Evolutionary conservation across 2,329 filamentous ascomycete species (phyloP), one percentile per base, ranked within the genome.

Genomic region (Shiraia bambusicola): DNA sequence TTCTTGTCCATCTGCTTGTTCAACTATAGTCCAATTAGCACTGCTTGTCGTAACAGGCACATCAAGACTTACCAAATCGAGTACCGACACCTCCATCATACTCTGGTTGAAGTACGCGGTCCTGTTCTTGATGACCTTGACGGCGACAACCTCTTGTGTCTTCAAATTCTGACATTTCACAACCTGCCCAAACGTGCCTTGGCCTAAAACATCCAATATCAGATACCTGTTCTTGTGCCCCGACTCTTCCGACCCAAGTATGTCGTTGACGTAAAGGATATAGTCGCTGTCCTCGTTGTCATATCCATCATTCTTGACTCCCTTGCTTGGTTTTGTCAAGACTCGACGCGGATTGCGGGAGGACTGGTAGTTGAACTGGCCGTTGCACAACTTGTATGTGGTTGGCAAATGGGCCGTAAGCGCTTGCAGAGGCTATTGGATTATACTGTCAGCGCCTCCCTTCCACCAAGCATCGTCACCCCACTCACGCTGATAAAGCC

Each of bases 61-160:
- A 5, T 16, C 5, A 10, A n/a, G 29, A 57, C 81, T 43, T 77
- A 94, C 89, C 77, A 98, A 67, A 70, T 98, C 93, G 43, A 98
- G 77, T 16, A 98, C 93, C 2, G 93, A 98, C 24, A 98, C 93
- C 67, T 98, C 93, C 93, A 98, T 98, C 93, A 98, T 98, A 70
- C 93, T 97, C 71, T 98, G 93, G 66, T 98, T 98, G 76, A 98
- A 98, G 70, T 98, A 98, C 27, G 93, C 93, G 2, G 93, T 98
- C 61, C 92, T 85, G 71, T 98, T 98, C 74, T 98, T 98, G 74
- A 98, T 93, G 40, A 98, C 93, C 73, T 98, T 98, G 56, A 98
- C 93, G 3, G 93, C 93, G 31, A 98, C 93, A 28, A 98, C 93
- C 71, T 98, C 93, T 68, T 96, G 91, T 1, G 93, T 97, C 73